Conservation (phyloP, 2,329 filamentous ascomycete species). For the Fusarium lyarnte region DNA sequence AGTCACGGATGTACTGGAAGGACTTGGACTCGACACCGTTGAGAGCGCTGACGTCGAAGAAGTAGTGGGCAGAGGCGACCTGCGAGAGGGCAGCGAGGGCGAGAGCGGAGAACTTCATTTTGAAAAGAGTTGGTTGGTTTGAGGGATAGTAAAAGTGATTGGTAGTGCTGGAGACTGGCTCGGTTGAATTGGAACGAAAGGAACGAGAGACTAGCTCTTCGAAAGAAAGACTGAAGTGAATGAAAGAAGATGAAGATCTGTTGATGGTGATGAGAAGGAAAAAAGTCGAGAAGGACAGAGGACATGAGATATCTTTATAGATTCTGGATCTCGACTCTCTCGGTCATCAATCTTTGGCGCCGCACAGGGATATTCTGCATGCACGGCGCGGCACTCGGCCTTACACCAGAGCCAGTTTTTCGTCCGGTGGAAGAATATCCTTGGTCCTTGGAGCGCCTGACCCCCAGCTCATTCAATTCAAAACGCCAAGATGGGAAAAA, state of each 20-base stretch:
- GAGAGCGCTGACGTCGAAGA: slow-evolving; percentile 12
- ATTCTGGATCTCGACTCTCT: not conserved
- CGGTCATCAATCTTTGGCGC: not conserved
- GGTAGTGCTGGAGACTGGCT: slow-evolving; percentile 26
- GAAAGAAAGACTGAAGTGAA: slow-evolving; percentile 30
- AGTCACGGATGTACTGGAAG: slow-evolving; percentile 27
- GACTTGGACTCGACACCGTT: slow-evolving; percentile 9
- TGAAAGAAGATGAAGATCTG: slow-evolving; percentile 30
- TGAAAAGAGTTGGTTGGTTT: slow-evolving; percentile 10
- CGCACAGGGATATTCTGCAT: not conserved
- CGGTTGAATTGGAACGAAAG: slow-evolving; percentile 25
- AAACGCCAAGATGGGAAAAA: slow-evolving; percentile 5
- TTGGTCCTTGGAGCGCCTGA: not conserved
- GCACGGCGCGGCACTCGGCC: not conserved
- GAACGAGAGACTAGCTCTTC: slow-evolving; percentile 30
- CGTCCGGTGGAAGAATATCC: not conserved
- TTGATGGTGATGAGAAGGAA: slow-evolving; percentile 2
- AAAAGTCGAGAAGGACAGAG: not conserved
- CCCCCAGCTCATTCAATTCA: not conserved
- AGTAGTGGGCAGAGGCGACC: slow-evolving; percentile 23
- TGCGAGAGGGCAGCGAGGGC: slow-evolving; percentile 20
- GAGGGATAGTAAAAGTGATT: slow-evolving; percentile 13
- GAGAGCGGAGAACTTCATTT: slow-evolving; percentile 21
- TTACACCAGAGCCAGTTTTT: not conserved
- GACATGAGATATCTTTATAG: slow-evolving; percentile 15